Base-by-base conservation (phyloP, 129 eudicot species). In the Escallonia rubra region DNA sequence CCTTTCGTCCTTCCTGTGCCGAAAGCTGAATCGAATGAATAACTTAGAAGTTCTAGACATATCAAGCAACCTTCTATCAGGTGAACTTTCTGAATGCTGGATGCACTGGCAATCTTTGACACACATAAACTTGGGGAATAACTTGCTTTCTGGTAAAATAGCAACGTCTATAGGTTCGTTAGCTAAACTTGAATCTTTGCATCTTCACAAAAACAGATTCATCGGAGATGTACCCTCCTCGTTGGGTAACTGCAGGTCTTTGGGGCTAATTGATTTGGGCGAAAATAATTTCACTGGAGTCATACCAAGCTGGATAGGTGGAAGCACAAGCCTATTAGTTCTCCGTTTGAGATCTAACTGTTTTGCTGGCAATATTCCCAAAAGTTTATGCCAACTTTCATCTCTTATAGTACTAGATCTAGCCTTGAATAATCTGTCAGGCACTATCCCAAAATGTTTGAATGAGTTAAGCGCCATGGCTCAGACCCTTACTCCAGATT, bases 151-250 rank as follows among this genome's bases (percentile, higher is more conserved):
- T 0, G 86, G 84, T 2, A 46, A 43, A 38, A 61, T 77, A 44
- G 83, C 90, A 39, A 50, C 23, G n/a, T 64, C 86, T 60, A 6
- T 84, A 12, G 78, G 77, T 38, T 12, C 60, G 0, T n/a, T 78
- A 9, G 69, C 51, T 16, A 16, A 45, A 4, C 70, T 84, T 42
- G 48, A 45, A 60, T 57, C 71, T 57, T 42, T 81, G 57, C 77
- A 61, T 56, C 57, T 84, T 66, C 61, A 69, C 59, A 78, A 72
- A 74, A 84, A 81, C 43, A 71, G 53, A 16, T 77, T 84, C 41
- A 51, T 65, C 10, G 81, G 83, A 0, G 58, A 62, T 48, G 63
- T 80, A 41, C 80, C 79, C 4, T 55, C 10, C 13, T 51, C 67
- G 5, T 43, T 73, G 41, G 16, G 46, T 41, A 43, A 59, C 53